These are phyloP conservation scores for Besnoitia besnoiti DNA, from an alignment of 169 alveolate species.

Conservation along the genomic window DNA sequence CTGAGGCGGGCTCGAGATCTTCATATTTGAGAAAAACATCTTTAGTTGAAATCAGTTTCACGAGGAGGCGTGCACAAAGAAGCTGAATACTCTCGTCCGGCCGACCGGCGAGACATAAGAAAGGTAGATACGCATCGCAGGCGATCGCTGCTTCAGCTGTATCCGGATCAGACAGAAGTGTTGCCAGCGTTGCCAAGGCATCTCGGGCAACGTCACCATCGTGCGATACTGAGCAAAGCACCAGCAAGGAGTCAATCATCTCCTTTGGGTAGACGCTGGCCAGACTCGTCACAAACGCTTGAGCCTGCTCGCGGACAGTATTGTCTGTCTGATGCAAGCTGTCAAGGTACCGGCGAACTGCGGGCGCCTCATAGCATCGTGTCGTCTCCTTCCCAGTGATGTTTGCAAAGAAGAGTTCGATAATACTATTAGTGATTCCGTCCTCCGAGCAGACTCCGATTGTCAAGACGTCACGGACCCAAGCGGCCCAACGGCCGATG, in stretches of 20 bases:
- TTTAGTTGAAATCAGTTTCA: neutral
- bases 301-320: constrained; percentile 37
- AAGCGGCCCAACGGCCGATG: constrained; percentile 20
- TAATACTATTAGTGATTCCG: neutral
- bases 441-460: constrained; percentile 20
- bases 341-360: neutral
- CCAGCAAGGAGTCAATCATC: neutral
- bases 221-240: neutral
- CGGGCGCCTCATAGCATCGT: neutral
- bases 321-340: constrained; percentile 1
- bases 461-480: constrained; percentile 33
- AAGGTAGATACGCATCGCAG: constrained; percentile 31
- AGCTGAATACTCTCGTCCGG: constrained; percentile 9
- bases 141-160: neutral
- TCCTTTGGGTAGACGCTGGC: neutral
- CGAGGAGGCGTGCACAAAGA: constrained; percentile 2
- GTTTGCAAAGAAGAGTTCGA: neutral
- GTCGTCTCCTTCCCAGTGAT: neutral
- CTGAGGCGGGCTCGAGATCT: constrained; percentile 3
- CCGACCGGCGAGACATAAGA: constrained; percentile 5
- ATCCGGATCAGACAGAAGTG: neutral
- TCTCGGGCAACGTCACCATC: neutral
- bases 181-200: neutral
- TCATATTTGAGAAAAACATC: neutral
- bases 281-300: neutral